Evolutionary conservation across 805 yeast genomes (phyloP).

Genomic region (Cyberlindnera euphorbiae): DNA sequence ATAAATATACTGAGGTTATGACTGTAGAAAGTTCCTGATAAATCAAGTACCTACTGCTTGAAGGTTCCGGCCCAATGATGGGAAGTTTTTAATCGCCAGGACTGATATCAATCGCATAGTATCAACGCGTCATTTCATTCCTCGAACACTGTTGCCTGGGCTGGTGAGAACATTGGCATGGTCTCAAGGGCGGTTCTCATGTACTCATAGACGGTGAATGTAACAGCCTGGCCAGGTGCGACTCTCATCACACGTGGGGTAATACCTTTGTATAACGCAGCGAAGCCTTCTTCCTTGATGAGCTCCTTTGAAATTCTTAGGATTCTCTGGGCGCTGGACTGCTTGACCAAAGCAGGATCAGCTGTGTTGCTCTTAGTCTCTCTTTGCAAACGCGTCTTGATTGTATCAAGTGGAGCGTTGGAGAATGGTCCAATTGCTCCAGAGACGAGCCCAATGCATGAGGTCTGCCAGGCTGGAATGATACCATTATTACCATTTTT

Average conservation of each 20-base stretch:
- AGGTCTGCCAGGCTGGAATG: slow-evolving; percentile 92
- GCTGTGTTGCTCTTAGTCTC: slow-evolving; percentile 55
- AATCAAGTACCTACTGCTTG: not conserved
- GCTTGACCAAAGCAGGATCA: slow-evolving; percentile 29
- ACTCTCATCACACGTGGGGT: slow-evolving; percentile 99
- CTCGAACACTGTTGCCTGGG: slow-evolving; percentile 27
- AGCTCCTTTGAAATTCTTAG: slow-evolving; percentile 74
- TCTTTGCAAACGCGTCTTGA: slow-evolving; percentile 94
- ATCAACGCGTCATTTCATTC: slow-evolving; percentile 20
- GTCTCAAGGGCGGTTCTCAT: slow-evolving; percentile 63
- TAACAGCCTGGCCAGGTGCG: slow-evolving; percentile 99
- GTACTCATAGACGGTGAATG: slow-evolving; percentile 93
- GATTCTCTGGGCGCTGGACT: slow-evolving; percentile 72
- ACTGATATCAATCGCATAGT: not conserved
- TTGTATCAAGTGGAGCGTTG: slow-evolving; percentile 95
- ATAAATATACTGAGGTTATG: not conserved
- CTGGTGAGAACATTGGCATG: slow-evolving; percentile 26
- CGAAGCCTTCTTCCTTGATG: slow-evolving; percentile 82
- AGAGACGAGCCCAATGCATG: slow-evolving; percentile 81
- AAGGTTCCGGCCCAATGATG: not conserved
- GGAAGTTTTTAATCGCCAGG: not conserved
- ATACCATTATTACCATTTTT: slow-evolving; percentile 33
- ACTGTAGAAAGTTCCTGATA: not conserved
- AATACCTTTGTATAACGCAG: slow-evolving; percentile 91
- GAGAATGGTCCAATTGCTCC: slow-evolving; percentile 98